Conservation (phyloP, 257 asterid species). For the Ilex aquifolium region DNA sequence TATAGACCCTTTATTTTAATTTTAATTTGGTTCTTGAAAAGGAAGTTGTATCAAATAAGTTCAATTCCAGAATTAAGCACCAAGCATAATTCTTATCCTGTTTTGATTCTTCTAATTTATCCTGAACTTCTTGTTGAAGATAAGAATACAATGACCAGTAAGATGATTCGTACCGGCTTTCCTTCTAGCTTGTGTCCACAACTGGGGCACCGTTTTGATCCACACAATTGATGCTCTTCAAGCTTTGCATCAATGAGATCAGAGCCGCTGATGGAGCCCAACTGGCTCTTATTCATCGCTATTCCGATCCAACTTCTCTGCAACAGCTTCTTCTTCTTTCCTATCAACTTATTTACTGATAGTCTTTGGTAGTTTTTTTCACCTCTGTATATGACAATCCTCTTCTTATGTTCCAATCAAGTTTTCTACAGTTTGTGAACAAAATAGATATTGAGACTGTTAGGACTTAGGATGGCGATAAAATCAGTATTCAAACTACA, state of each 20-base stretch:
- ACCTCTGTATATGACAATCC: neutral
- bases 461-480: neutral
- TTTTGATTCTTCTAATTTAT: conserved; percentile 15
- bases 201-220: conserved; percentile 94
- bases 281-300: conserved; percentile 57
- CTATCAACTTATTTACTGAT: conserved; percentile 3
- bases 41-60: neutral
- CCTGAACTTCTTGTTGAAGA: conserved; percentile 27
- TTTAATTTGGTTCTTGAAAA: no score
- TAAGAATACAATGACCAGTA: conserved; percentile 24
- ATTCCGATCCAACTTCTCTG: neutral
- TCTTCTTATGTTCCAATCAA: neutral
- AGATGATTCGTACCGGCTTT: conserved; percentile 57
- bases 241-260: conserved; percentile 96
- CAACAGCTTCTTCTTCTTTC: neutral
- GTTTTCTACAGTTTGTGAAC: neutral
- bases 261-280: conserved; percentile 67
- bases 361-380: conserved; percentile 2
- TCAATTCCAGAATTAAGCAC: neutral
- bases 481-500: neutral
- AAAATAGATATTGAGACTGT: no score
- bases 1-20: neutral
- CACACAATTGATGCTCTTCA: conserved; percentile 90
- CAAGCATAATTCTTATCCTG: conserved; percentile 20
- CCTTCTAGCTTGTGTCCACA: conserved; percentile 95